Conservation (phyloP, 129 eudicot genomes). For the Glebionis coronaria region DNA sequence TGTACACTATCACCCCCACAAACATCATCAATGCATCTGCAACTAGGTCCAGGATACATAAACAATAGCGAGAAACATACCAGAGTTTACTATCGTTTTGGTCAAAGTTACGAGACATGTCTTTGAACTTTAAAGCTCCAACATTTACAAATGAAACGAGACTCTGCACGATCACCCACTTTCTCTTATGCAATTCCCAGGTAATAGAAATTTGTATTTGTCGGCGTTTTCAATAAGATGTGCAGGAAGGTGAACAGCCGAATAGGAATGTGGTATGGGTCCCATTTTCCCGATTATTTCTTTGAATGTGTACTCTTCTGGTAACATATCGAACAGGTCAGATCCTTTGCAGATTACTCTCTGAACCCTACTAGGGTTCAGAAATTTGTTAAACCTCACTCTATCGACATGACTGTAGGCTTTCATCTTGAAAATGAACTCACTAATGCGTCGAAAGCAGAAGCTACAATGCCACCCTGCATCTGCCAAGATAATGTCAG, state of each 20-base stretch:
- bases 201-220: conserved; percentile 59
- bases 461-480: conserved; percentile 99
- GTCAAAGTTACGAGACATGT: conserved; percentile 22
- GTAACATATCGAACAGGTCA: conserved; percentile 88
- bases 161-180: conserved; percentile 41
- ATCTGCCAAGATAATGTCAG: conserved; percentile 76
- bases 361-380: conserved; percentile 80
- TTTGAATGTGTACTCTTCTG: conserved; percentile 85
- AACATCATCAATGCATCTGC: conserved; percentile 17
- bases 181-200: conserved; percentile 86
- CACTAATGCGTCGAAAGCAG: conserved; percentile 79
- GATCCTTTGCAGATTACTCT: conserved; percentile 79
- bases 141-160: conserved; percentile 33
- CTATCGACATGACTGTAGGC: conserved; percentile 91
- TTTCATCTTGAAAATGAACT: conserved; percentile 88
- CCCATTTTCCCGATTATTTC: conserved; percentile 92
- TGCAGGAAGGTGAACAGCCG: conserved; percentile 89
- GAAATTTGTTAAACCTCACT: conserved; percentile 65
- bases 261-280: conserved; percentile 86
- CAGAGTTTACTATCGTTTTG: conserved; percentile 23
- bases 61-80: conserved; percentile 31
- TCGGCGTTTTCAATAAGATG: conserved; percentile 76
- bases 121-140: conserved; percentile 34
- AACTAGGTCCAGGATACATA: no score
- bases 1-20: conserved; percentile 48